These are phyloP conservation scores for Pelargonium fulgidum DNA, from an alignment of 441 rosid genomes.

Conservation along the genomic window DNA sequence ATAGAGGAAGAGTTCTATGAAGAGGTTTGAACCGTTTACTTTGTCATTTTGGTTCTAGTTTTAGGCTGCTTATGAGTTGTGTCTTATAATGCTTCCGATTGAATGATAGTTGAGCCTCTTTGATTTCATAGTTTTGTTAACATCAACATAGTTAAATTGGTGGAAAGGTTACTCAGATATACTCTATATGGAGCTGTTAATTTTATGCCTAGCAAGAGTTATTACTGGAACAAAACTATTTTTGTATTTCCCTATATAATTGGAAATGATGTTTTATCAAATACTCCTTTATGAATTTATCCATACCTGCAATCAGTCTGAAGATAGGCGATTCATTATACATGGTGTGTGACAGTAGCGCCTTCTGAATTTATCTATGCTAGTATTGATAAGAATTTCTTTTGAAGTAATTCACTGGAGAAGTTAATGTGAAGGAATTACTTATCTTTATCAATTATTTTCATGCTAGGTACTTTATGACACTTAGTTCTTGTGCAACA, in stretches of 20 bases:
- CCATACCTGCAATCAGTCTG: neutral
- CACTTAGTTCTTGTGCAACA: neutral
- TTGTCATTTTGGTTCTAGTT: neutral
- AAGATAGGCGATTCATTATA: neutral
- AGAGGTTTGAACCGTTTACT: slow-evolving; percentile 41
- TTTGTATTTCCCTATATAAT: neutral
- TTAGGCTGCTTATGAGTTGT: neutral
- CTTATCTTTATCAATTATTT: neutral
- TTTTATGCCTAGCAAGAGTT: neutral
- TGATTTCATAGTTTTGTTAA: neutral
- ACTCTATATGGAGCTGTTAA: neutral
- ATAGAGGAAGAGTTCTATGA: slow-evolving; percentile 78
- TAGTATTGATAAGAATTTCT: neutral
- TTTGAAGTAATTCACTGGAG: neutral
- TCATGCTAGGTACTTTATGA: neutral
- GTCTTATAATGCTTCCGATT: neutral
- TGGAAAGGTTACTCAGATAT: slow-evolving; percentile 6
- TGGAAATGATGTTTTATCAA: slow-evolving; percentile 5
- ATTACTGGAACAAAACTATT: neutral
- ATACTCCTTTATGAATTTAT: neutral
- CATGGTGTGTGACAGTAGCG: neutral
- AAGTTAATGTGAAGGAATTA: neutral
- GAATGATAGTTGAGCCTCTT: neutral
- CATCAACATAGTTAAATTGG: neutral
- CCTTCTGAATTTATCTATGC: neutral